A percentile compares a stretch with the other conserved stretches of the same genome.
These are phyloP conservation scores for Starmera dryadoides DNA, from an alignment of 805 yeast species.

Conservation along the genomic window DNA sequence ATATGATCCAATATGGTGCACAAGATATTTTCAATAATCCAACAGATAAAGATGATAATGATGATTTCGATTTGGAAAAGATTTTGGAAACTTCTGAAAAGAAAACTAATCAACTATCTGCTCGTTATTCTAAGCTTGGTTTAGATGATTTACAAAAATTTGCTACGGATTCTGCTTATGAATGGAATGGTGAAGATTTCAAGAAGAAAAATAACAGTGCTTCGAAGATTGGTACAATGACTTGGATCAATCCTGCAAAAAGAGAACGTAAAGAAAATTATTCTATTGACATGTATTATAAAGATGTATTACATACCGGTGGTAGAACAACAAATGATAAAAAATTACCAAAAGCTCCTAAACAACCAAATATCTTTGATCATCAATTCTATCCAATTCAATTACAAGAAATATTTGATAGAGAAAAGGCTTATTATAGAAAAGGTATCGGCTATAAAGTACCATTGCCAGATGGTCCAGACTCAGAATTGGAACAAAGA, in stretches of 20 bases:
- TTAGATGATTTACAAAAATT: conserved; percentile 74
- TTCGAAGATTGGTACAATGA: conserved; percentile 42
- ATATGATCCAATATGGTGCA: conserved; percentile 84
- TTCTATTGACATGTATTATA: conserved; percentile 80
- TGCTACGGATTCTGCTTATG: conserved; percentile 68
- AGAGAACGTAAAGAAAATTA: conserved; percentile 81
- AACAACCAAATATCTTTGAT: conserved; percentile 73
- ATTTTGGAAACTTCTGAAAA: conserved; percentile 53
- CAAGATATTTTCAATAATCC: conserved; percentile 41
- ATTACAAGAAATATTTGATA: conserved; percentile 66
- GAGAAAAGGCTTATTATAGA: conserved; percentile 72
- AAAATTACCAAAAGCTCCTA: conserved; percentile 76
- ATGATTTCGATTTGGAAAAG: conserved; percentile 53
- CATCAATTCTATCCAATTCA: conserved; percentile 88
- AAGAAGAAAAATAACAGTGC: conserved; percentile 52
- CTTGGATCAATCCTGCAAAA: conserved; percentile 82
- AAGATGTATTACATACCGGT: conserved; percentile 71
- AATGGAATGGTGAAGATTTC: conserved; percentile 84
- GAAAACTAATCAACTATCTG: conserved; percentile 54
- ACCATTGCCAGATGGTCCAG: conserved; percentile 52
- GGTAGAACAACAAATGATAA: conserved; percentile 40
- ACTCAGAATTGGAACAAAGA: conserved; percentile 27
- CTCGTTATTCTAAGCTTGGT: conserved; percentile 60
- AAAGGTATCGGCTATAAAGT: conserved; percentile 59
- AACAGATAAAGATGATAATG: conserved; percentile 28